Evolutionary conservation across 768 basidiomycete genomes (phyloP).

Genomic region (Leucocoprinus birnbaumii): DNA sequence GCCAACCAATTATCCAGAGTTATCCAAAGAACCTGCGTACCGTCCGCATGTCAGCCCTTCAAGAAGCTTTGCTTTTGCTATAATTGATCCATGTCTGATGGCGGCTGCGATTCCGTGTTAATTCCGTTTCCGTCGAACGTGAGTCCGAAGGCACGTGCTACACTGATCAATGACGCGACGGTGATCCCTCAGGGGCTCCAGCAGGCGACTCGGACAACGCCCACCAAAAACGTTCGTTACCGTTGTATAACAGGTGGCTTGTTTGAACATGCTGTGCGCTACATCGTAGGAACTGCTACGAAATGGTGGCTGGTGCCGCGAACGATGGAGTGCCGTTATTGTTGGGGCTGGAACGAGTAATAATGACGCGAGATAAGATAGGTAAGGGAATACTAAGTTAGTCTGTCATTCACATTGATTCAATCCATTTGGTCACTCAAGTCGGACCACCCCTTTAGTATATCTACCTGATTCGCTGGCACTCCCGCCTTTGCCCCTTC

Average conservation of each 20-base stretch:
- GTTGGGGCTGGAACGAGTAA: constrained; percentile 4
- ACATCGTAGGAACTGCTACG: neutral
- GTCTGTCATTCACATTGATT: constrained; percentile 1
- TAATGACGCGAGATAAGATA: constrained; percentile 10
- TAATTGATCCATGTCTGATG: too few species aligned
- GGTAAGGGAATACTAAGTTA: neutral
- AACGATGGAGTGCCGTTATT: constrained; percentile 4
- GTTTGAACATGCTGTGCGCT: neutral
- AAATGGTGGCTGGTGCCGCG: neutral
- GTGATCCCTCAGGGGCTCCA: neutral
- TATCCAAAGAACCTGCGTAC: too few species aligned
- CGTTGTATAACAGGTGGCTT: neutral
- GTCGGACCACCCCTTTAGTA: constrained; percentile 7
- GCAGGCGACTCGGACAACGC: neutral
- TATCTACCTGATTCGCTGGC: constrained; percentile 11
- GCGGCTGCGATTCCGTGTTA: neutral
- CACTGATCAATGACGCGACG: neutral
- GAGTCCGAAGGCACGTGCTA: constrained; percentile 9
- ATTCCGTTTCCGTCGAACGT: constrained; percentile 3
- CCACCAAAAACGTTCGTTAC: constrained; percentile 6
- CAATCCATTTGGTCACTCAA: constrained; percentile 1
- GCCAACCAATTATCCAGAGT: too few species aligned
- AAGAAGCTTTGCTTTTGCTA: too few species aligned
- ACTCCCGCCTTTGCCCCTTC: neutral
- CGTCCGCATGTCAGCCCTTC: too few species aligned